Percentiles rank a stretch among this genome's conserved stretches.
These are phyloP conservation scores for Venturia effusa DNA, from an alignment of 2,329 filamentous ascomycete species.

Conservation along the genomic window DNA sequence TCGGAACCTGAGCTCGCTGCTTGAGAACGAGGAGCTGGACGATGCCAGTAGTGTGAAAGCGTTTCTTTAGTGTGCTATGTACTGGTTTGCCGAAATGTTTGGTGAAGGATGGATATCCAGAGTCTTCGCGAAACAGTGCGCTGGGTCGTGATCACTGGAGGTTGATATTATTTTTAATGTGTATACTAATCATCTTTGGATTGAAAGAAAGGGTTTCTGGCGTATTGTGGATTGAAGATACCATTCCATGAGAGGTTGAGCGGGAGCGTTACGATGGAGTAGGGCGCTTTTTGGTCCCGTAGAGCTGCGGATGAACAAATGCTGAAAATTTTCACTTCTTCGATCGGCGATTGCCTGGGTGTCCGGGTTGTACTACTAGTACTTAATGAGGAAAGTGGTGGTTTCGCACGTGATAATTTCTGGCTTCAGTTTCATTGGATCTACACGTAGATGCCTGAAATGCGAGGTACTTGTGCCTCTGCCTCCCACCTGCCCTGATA, in stretches of 20 bases:
- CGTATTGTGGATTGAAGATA: background rate
- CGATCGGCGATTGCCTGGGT: too few relatives aligned
- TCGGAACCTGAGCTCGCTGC: background rate
- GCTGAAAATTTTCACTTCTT: background rate
- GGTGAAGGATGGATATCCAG: background rate
- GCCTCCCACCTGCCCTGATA: too few relatives aligned
- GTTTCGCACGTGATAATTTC: too few relatives aligned
- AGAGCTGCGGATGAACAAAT: background rate
- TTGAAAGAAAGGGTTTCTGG: background rate
- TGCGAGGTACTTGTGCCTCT: too few relatives aligned
- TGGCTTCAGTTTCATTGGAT: too few relatives aligned
- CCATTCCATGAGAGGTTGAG: background rate
- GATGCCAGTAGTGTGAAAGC: background rate
- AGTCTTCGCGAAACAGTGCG: background rate
- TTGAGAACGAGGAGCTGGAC: background rate
- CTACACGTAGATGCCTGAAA: too few relatives aligned
- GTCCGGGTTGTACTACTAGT: too few relatives aligned
- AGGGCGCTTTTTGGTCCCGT: background rate
- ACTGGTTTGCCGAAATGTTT: background rate
- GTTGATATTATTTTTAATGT: conserved; percentile 3
- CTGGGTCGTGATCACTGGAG: background rate
- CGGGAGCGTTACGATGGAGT: background rate
- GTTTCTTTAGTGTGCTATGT: background rate
- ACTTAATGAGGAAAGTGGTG: too few relatives aligned
- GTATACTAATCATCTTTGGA: background rate